phyloP scores from a whole-genome alignment of 768 basidiomycete species.

The Gloeophyllum trabeum region DNA sequence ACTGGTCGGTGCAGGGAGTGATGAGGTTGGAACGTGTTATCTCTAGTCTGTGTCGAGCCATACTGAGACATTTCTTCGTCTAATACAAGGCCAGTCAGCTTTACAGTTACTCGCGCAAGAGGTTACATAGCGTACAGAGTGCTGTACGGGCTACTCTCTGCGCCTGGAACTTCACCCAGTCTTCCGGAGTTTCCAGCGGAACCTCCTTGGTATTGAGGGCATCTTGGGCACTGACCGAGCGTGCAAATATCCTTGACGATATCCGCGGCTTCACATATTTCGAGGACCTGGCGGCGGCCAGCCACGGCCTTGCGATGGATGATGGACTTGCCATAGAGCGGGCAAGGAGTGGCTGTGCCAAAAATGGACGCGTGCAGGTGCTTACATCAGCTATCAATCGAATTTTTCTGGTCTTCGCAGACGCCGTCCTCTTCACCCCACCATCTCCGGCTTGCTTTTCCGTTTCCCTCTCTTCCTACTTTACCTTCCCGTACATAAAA shows the following conservation, averaged over 20 bases:
- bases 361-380: too few species aligned
- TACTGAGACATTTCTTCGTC: slow-evolving; percentile 54
- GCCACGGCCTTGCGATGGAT: too few species aligned
- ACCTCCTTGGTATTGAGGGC: slow-evolving; percentile 8
- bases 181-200: slow-evolving; percentile 33
- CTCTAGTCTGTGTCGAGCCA: slow-evolving; percentile 67
- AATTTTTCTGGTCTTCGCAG: slow-evolving; percentile 21
- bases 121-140: slow-evolving; percentile 31
- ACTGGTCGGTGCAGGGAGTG: slow-evolving; percentile 55
- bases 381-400: slow-evolving; percentile 43
- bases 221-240: too few species aligned
- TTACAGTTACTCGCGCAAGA: slow-evolving; percentile 8
- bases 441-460: slow-evolving; percentile 18
- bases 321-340: too few species aligned
- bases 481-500: slow-evolving; percentile 30
- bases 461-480: slow-evolving; percentile 20
- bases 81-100: slow-evolving; percentile 16
- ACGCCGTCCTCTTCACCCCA: slow-evolving; percentile 10
- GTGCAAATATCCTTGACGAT: too few species aligned
- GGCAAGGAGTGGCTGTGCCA: too few species aligned
- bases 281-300: too few species aligned
- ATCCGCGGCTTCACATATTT: too few species aligned
- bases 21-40: slow-evolving; percentile 64
- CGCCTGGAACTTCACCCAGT: slow-evolving; percentile 57
- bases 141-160: slow-evolving; percentile 42